phyloP scores from a whole-genome alignment of 495 filamentous ascomycete species.

The Glarea lozoyensis region DNA sequence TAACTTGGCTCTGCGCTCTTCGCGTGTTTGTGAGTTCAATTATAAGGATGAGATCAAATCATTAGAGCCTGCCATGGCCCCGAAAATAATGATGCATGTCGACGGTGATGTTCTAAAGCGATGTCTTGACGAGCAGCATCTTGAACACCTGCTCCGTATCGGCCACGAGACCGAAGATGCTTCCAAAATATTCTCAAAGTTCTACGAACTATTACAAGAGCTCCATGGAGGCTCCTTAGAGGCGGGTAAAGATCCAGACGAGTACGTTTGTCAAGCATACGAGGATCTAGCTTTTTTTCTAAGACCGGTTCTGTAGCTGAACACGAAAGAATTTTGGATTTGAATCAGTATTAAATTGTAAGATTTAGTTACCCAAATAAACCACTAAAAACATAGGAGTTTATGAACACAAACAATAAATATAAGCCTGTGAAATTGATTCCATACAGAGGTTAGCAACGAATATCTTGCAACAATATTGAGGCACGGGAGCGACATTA shows the following conservation, averaged over 20 bases:
- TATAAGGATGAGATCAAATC: constrained; percentile 9
- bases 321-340: too few species aligned
- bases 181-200: constrained; percentile 24
- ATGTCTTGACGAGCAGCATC: constrained; percentile 36
- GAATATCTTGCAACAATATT: too few species aligned
- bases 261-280: constrained; percentile 32
- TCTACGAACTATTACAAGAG: constrained; percentile 17
- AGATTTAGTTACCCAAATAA: neutral
- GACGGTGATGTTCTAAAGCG: constrained; percentile 58
- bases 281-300: constrained; percentile 37
- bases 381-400: neutral
- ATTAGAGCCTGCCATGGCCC: constrained; percentile 21
- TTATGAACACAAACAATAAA: neutral
- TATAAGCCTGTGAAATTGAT: neutral
- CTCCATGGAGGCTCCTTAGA: constrained; percentile 9
- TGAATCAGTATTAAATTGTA: too few species aligned
- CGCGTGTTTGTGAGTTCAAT: constrained; percentile 14
- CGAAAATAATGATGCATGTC: constrained; percentile 45
- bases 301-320: constrained; percentile 28
- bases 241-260: neutral
- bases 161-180: constrained; percentile 22
- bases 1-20: constrained; percentile 37
- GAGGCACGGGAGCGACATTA: too few species aligned
- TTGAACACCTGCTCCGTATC: constrained; percentile 33
- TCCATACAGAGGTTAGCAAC: too few species aligned